Percentiles rank a stretch among this genome's conserved stretches.
phyloP scores from a whole-genome alignment of 1,284 basidiomycete genomes.

The Pseudozyma sp. region DNA sequence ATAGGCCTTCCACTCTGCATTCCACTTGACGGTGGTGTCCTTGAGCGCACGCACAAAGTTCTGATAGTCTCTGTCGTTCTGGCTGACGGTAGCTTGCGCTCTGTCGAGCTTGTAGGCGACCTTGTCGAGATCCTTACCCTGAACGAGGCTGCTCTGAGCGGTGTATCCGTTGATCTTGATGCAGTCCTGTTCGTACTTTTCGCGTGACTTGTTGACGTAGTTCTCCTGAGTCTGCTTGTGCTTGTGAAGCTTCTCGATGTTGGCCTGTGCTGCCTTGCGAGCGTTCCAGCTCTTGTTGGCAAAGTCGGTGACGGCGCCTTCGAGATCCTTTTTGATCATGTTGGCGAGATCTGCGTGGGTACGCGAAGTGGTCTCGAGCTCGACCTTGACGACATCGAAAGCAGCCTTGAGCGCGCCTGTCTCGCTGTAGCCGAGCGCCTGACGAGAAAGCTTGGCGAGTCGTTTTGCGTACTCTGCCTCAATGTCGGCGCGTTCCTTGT shows the following conservation, averaged over 20 bases:
- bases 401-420: slow-evolving; percentile 87
- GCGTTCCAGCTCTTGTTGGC: slow-evolving; percentile 52
- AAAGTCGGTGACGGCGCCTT: slow-evolving; percentile 71
- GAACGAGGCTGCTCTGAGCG: slow-evolving; percentile 89
- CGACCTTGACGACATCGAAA: slow-evolving; percentile 80
- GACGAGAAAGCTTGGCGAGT: slow-evolving; percentile 83
- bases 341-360: slow-evolving; percentile 78
- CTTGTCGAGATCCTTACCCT: slow-evolving; percentile 94
- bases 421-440: slow-evolving; percentile 84
- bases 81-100: slow-evolving; percentile 86
- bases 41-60: slow-evolving; percentile 85
- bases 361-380: slow-evolving; percentile 84
- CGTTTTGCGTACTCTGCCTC: slow-evolving; percentile 96
- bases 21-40: slow-evolving; percentile 88
- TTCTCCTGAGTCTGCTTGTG: slow-evolving; percentile 66
- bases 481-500: slow-evolving; percentile 88
- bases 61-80: slow-evolving; percentile 81
- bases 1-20: slow-evolving; percentile 83
- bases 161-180: slow-evolving; percentile 94
- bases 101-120: slow-evolving; percentile 87
- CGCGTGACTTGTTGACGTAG: slow-evolving; percentile 75
- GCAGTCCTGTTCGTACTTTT: slow-evolving; percentile 94
- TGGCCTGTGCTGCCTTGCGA: slow-evolving; percentile 55
- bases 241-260: slow-evolving; percentile 65
- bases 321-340: slow-evolving; percentile 82